Conservation (phyloP, 345 rosid species). For the Psidium friedrichsthalianum region DNA sequence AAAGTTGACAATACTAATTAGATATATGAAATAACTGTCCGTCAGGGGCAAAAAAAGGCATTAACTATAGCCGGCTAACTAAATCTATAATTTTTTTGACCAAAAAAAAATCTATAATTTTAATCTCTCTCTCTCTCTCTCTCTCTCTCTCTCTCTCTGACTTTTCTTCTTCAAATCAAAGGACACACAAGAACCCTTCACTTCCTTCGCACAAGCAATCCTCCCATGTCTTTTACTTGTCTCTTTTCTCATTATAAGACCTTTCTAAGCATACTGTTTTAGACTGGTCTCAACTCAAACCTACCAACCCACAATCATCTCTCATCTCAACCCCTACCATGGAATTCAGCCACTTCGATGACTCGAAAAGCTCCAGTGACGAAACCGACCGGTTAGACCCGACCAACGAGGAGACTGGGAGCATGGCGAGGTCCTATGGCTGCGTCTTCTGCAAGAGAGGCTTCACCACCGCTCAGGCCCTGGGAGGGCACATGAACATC, state of each 20-base stretch:
- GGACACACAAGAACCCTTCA: background rate
- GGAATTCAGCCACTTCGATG: conserved; percentile 20
- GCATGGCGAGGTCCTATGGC: conserved; percentile 35
- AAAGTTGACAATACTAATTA: background rate
- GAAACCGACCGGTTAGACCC: conserved; percentile 19
- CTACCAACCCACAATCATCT: background rate
- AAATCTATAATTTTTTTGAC: background rate
- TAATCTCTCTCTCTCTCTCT: background rate
- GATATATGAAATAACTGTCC: background rate
- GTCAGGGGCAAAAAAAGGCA: background rate
- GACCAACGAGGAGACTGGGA: conserved; percentile 11
- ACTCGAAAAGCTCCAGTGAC: conserved; percentile 26
- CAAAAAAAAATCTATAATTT: background rate
- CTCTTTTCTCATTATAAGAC: conserved; percentile 9
- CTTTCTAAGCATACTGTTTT: background rate
- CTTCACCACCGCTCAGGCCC: conserved; percentile 87
- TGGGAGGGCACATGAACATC: conserved; percentile 94
- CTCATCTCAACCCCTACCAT: conserved; percentile 3
- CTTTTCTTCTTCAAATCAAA: conserved; percentile 9
- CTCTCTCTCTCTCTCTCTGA: conserved; percentile 6
- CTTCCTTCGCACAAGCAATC: background rate
- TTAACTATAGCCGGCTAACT: background rate
- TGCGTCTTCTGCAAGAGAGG: conserved; percentile 90
- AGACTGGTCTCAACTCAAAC: background rate
- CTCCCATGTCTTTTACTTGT: conserved; percentile 17